Percentiles rank a stretch among this genome's conserved stretches.
phyloP scores from a whole-genome alignment of 2,329 filamentous ascomycete species.

The Phaeoacremonium minimum region DNA sequence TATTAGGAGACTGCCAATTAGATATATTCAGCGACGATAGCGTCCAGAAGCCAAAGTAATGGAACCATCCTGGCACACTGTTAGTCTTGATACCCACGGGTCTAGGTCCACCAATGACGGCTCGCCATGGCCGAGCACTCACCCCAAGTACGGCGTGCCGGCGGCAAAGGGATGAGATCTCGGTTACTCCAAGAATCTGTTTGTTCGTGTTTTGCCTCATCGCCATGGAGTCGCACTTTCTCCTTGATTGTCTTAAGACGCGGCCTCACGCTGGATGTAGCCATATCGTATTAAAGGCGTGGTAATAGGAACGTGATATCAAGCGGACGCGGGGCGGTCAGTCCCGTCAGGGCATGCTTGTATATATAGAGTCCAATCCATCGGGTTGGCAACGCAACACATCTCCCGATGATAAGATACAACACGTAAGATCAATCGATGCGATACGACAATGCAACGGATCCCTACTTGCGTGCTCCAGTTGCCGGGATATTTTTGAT shows the following conservation, averaged over 20 bases:
- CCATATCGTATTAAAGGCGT: conserved; percentile 3
- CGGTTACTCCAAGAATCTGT: conserved; percentile 10
- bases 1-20: conserved; percentile 37
- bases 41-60: conserved; percentile 10
- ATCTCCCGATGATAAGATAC: no score
- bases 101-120: no score
- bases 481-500: no score
- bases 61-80: conserved; percentile 12
- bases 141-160: conserved; percentile 10
- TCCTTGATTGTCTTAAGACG: conserved; percentile 5
- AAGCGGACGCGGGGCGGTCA: no score
- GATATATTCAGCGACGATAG: conserved; percentile 32
- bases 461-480: no score
- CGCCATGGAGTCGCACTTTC: conserved; percentile 8
- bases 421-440: no score
- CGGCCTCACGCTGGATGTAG: not conserved
- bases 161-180: conserved; percentile 10
- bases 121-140: not conserved
- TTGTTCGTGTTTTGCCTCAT: conserved; percentile 7
- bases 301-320: no score
- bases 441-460: no score
- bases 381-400: no score
- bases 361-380: no score
- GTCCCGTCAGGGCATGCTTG: no score
- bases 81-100: no score